Base-by-base conservation (phyloP, 306 rosid genomes). In the Lagenaria siceraria region DNA sequence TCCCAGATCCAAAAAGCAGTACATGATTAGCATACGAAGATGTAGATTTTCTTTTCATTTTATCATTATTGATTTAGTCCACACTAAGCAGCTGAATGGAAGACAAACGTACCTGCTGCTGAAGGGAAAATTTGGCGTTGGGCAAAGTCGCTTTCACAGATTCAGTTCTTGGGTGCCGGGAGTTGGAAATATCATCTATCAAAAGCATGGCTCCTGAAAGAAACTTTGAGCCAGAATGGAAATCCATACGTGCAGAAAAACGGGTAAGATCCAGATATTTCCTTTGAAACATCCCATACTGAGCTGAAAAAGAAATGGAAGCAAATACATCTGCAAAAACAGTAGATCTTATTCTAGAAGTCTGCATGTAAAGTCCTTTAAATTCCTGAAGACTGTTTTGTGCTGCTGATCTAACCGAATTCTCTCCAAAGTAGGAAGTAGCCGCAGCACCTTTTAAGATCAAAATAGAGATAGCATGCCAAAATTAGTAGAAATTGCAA, bases 71-170 rank as follows among this genome's bases (percentile, higher is more conserved):
- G 53, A 40, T 22, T 21, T 40, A 22, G 74, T 21, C 35, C 54
- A 38, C 74, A 68, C 5, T 22, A n/a, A 38, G 35, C 74, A 68
- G 35, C 18, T n/a, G 36, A 49, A 25, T 78, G 74, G 82, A 68
- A 79, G 74, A 80, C 74, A 27, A 56, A 12, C 77, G 60, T 81
- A 95, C 97, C 97, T 95, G 99, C 88, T 95, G 99, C 90, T 95
- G 98, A 81, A 92, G 64, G 43, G 97, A 95, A 62, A 95, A 61
- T 77, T 84, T 86, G 54, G 90, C 85, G 62, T 85, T 71, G 55
- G 98, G 98, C 81, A 84, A 89, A 72, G 88, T 72, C 0, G 94
- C 88, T 78, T 87, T 93, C 69, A 90, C 24, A 61, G 87, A 88
- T 25, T 89, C 92, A 78, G 82, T 80, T 79, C 78, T 86, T 74